These are phyloP conservation scores for Berkeleyomyces basicola DNA, from an alignment of 2,329 filamentous ascomycete genomes.

Conservation along the genomic window DNA sequence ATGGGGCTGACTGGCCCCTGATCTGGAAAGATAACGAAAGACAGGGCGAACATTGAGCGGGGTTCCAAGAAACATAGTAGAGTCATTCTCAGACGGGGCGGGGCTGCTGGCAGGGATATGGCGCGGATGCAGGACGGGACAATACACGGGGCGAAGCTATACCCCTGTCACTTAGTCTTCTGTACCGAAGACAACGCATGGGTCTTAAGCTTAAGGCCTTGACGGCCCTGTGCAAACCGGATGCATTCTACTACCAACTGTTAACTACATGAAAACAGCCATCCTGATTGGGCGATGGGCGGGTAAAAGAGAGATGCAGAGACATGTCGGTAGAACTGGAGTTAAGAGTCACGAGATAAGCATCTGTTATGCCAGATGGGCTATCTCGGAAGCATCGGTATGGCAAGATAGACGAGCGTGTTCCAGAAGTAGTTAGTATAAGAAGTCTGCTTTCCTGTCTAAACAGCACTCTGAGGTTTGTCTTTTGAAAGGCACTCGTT, in stretches of 20 bases:
- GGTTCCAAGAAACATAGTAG: not conserved
- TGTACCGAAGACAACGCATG: not conserved
- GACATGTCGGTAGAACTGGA: no score
- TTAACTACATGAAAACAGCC: no score
- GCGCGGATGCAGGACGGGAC: not conserved
- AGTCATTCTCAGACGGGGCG: not conserved
- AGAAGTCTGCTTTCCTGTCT: not conserved
- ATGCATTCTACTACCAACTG: no score
- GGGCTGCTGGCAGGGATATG: not conserved
- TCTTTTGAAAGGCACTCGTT: not conserved
- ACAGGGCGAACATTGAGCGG: not conserved
- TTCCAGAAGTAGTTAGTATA: not conserved
- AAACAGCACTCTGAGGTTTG: not conserved
- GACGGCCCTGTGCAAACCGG: not conserved
- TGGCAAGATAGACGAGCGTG: not conserved
- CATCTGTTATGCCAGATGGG: no score
- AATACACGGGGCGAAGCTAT: not conserved
- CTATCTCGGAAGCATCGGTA: not conserved
- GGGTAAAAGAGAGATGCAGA: not conserved
- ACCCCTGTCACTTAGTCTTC: not conserved
- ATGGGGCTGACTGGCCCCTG: not conserved
- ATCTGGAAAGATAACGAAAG: not conserved
- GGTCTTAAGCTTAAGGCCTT: not conserved
- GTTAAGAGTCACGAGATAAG: not conserved
- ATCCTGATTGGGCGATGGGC: not conserved